Percentiles rank a stretch among this genome's conserved stretches.
Conservation (phyloP, 768 basidiomycete species). For the Kockovaella imperatae region DNA sequence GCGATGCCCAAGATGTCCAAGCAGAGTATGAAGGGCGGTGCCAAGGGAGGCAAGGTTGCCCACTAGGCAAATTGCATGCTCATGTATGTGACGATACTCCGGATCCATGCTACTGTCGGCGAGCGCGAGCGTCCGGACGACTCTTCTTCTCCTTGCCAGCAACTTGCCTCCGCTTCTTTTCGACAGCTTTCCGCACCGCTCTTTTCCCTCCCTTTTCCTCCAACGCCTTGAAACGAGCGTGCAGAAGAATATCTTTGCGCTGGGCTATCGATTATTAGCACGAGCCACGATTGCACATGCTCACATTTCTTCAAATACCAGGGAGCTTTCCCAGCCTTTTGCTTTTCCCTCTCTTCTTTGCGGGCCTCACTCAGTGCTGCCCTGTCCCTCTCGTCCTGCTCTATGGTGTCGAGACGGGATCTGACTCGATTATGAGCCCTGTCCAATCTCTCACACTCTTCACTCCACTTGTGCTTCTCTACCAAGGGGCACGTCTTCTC, state of each 20-base stretch:
- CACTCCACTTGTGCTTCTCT: slow-evolving; percentile 52
- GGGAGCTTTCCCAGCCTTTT: slow-evolving; percentile 64
- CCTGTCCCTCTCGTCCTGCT: slow-evolving; percentile 61
- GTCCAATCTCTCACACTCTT: slow-evolving; percentile 65
- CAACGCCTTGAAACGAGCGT: slow-evolving; percentile 71
- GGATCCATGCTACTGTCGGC: not conserved
- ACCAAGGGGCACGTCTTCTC: slow-evolving; percentile 29
- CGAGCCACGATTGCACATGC: slow-evolving; percentile 28
- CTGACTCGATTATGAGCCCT: slow-evolving; percentile 66
- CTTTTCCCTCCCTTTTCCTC: slow-evolving; percentile 65
- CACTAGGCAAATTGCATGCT: not conserved
- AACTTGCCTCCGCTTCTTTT: slow-evolving; percentile 80
- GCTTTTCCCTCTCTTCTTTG: slow-evolving; percentile 60
- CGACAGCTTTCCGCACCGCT: slow-evolving; percentile 78
- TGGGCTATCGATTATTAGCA: slow-evolving; percentile 46
- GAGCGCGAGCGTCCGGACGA: slow-evolving; percentile 53
- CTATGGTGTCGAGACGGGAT: slow-evolving; percentile 66
- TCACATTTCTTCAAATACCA: slow-evolving; percentile 82
- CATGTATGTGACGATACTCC: not conserved
- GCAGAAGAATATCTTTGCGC: slow-evolving; percentile 65
- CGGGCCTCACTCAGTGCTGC: slow-evolving; percentile 55
- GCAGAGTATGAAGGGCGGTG: slow-evolving; percentile 83
- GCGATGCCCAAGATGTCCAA: slow-evolving; percentile 80
- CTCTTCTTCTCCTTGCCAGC: slow-evolving; percentile 82
- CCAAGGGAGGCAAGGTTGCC: slow-evolving; percentile 40